Evolutionary conservation across 2,329 filamentous ascomycete species (phyloP).

Genomic region (Penicillium sclerotiorum): DNA sequence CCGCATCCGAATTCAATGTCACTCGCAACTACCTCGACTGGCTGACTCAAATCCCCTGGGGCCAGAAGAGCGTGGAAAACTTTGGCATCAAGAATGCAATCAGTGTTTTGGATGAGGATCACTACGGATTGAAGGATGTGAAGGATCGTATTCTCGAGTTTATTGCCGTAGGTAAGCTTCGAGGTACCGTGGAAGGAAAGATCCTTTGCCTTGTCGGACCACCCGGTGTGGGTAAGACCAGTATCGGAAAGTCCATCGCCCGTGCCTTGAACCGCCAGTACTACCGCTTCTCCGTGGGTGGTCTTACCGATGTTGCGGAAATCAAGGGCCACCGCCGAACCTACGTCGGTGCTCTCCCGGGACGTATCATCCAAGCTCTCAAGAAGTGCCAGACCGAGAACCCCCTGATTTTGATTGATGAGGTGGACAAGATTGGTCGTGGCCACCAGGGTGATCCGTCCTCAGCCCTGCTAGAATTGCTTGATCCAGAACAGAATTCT

Average conservation of each 20-base stretch:
- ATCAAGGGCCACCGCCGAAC: slow-evolving; percentile 97
- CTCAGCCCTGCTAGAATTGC: slow-evolving; percentile 86
- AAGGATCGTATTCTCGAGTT: slow-evolving; percentile 98
- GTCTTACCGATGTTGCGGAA: slow-evolving; percentile 94
- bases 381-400: slow-evolving; percentile 99
- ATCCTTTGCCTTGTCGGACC: slow-evolving; percentile 97
- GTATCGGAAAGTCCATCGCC: slow-evolving; percentile 97
- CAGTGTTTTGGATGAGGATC: slow-evolving; percentile 89
- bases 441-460: slow-evolving; percentile 96
- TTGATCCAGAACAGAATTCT: slow-evolving; percentile 95
- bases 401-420: slow-evolving; percentile 92
- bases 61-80: slow-evolving; percentile 91
- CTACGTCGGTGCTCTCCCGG: slow-evolving; percentile 92
- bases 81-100: slow-evolving; percentile 92
- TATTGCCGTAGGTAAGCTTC: slow-evolving; percentile 94
- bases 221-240: slow-evolving; percentile 97
- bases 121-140: slow-evolving; percentile 95
- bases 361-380: slow-evolving; percentile 94
- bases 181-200: slow-evolving; percentile 96
- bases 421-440: slow-evolving; percentile 96
- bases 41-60: slow-evolving; percentile 98
- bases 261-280: slow-evolving; percentile 93
- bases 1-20: slow-evolving; percentile 97
- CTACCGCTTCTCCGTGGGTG: slow-evolving; percentile 97
- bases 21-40: slow-evolving; percentile 98